Conservation (phyloP, 2,329 filamentous ascomycete species). For the Aaosphaeria pasadenensis region DNA sequence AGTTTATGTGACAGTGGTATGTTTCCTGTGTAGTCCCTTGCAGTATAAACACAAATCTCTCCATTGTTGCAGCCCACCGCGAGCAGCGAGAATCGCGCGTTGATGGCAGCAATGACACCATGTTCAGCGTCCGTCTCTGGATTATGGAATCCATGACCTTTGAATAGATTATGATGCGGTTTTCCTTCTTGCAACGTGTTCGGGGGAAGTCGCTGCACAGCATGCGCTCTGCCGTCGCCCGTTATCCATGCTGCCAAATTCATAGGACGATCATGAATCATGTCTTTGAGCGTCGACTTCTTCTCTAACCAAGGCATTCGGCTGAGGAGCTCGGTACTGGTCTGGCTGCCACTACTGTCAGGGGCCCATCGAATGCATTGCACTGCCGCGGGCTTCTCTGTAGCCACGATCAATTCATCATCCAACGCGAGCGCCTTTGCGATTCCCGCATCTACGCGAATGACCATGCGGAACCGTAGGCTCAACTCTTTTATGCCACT, state of each 20-base stretch:
- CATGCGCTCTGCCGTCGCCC: constrained; percentile 81
- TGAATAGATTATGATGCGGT: constrained; percentile 68
- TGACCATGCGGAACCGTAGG: constrained; percentile 93
- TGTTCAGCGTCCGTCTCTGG: constrained; percentile 59
- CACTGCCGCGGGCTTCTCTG: constrained; percentile 85
- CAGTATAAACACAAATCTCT: constrained; percentile 82
- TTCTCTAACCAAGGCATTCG: constrained; percentile 84
- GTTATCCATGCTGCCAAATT: constrained; percentile 92
- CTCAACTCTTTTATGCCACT: constrained; percentile 81
- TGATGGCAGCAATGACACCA: constrained; percentile 77
- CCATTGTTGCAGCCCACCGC: constrained; percentile 81
- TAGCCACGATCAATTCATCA: constrained; percentile 89
- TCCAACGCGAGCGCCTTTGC: constrained; percentile 83
- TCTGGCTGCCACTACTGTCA: constrained; percentile 77
- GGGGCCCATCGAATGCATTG: constrained; percentile 96
- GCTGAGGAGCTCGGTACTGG: constrained; percentile 83
- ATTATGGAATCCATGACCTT: constrained; percentile 84
- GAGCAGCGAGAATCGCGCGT: constrained; percentile 90
- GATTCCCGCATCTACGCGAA: constrained; percentile 96
- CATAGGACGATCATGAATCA: constrained; percentile 95
- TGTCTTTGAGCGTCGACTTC: constrained; percentile 72
- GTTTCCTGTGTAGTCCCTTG: constrained; percentile 89
- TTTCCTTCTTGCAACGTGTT: constrained; percentile 39
- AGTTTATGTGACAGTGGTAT: constrained; percentile 84
- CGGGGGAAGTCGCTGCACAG: constrained; percentile 68